Base-by-base conservation (phyloP, 164 flowering plant genomes). In the Vitis rupestris region DNA sequence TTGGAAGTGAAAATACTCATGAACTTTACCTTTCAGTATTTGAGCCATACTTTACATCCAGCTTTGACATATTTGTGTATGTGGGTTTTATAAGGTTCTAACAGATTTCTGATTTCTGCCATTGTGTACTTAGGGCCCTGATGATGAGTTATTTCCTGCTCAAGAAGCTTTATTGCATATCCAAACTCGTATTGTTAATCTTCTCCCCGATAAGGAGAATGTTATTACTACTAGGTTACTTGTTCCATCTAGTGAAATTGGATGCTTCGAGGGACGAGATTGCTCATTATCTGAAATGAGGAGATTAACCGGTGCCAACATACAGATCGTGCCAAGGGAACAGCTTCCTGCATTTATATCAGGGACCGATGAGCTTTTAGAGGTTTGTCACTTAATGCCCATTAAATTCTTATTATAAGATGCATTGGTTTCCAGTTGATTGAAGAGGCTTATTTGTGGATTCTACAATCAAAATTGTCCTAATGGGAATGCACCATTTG, bases 91-190 rank as follows among this genome's bases (percentile, higher is more conserved):
- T 29, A 31, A 11, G 54, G 55, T 37, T 17, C 8, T 59, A 52
- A 69, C 59, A 17, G 44, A 31, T 59, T 16, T 44, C 7, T 53
- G 63, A 10, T 12, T 64, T 61, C 9, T 69, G 7, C 70, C 19
- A 37, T 37, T 6, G 44, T 62, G 60, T 72, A 5, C 47, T 8
- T 65, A 93, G 99, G 97, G 93, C 72, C 99, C 97, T 70, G 97
- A 96, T 70, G 97, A 96, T 81, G 97, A 89, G 75, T 67, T 96
- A 60, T 93, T 96, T 82, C 99, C 99, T 69, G 97, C 99, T 72
- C 99, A 96, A 82, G 98, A 96, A 82, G 99, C 98, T 53, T 79
- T 96, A 76, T 72, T 96, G 76, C 98, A 96, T 76, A 88, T 96
- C 71, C 99, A 96, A 79, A 93, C 87, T 72, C 86, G 83, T 63